Evolutionary conservation across 2,329 filamentous ascomycete species (phyloP).

Genomic region (Rutstroemia sp.): DNA sequence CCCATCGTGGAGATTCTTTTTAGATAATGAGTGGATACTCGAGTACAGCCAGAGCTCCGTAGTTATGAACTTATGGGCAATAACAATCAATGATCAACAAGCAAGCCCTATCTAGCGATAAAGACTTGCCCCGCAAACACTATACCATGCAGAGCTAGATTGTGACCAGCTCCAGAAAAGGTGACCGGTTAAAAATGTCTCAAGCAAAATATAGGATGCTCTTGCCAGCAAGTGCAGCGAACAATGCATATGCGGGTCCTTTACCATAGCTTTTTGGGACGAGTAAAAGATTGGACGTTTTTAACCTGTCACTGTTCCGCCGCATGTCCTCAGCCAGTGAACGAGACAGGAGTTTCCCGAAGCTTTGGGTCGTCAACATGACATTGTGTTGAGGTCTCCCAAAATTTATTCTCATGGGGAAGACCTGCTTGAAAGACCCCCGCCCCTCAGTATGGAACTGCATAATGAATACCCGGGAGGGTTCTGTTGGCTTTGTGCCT

Average conservation of each 20-base stretch:
- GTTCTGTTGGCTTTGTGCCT: neutral
- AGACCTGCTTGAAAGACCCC: neutral
- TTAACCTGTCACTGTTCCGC: neutral
- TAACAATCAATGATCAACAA: neutral
- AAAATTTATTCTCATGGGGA: neutral
- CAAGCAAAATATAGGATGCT: conserved; percentile 1
- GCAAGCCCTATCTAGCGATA: neutral
- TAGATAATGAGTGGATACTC: conserved; percentile 1
- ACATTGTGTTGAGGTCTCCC: neutral
- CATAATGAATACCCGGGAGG: too few relatives aligned
- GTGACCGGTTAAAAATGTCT: neutral
- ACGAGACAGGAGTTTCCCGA: neutral
- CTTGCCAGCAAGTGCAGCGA: conserved; percentile 1
- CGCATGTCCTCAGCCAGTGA: neutral
- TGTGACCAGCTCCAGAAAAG: neutral
- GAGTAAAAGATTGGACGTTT: neutral
- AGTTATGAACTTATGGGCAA: neutral
- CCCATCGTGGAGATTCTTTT: neutral
- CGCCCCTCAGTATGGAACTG: neutral
- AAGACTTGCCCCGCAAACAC: conserved; percentile 4
- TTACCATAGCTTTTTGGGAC: neutral
- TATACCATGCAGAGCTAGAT: neutral
- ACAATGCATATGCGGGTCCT: conserved; percentile 1
- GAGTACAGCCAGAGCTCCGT: neutral
- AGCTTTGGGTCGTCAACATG: neutral